Base-by-base conservation (phyloP, 2,329 filamentous ascomycete genomes). In the Whalleya microplaca region DNA sequence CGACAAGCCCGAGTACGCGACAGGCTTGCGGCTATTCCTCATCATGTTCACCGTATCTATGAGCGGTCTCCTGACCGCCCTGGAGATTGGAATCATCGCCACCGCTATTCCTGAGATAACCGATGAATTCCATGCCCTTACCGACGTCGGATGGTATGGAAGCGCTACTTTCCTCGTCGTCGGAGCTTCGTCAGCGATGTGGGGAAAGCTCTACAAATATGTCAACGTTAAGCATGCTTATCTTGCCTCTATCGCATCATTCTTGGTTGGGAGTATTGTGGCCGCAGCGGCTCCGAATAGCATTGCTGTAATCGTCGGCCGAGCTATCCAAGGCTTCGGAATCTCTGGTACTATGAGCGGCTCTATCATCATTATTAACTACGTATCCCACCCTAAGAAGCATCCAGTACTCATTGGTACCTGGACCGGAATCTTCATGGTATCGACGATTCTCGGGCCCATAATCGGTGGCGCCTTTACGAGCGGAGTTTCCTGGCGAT, bases 161-260 rank as follows among this genome's bases (percentile, higher is more conserved):
- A 67, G 66, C 3, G 69, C 66, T 6, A 73, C 69, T 51, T 65
- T 71, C 45, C 59, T 74, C 12, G 67, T 67, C 27, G 63, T 65
- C 40, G 69, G 64, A 40, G 63, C 66, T 29, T 71, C 70, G 43
- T 72, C 75, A 60, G 68, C 73, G n/a, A 51, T 69, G 23, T 75
- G 71, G 49, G 72, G 73, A 43, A 74, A 73, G 56, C 54, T 71
- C 16, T 76, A 73, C 63, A 71, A 66, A 51, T 70, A 73, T 50
- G 71, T 68, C 62, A 64, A 62, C 45, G 60, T 73, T 59, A 74
- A 73, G 52, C 41, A 44, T 21, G 61, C 63, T 46, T 72, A 71
- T 49, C 46, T 73, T 10, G 20, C 55, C 3, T 50, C 65, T 23
- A 63, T 73, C 51, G 18, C 64, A 21, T 53, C 73, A 21, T 74